These are phyloP conservation scores for Sarcodon sp. DNA, from an alignment of 768 basidiomycete species.

Conservation along the genomic window DNA sequence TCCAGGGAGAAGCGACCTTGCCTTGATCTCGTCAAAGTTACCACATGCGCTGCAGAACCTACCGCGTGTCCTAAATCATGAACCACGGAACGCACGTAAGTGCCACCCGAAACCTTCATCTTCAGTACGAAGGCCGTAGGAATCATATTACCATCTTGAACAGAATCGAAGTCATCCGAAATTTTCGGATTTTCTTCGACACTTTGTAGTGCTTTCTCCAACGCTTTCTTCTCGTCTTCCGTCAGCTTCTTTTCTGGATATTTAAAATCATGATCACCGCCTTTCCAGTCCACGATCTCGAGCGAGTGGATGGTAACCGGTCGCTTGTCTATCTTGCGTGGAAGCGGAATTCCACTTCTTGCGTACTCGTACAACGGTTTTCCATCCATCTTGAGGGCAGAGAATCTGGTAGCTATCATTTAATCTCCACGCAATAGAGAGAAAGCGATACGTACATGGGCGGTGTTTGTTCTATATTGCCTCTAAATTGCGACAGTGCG, in stretches of 20 bases:
- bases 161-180: conserved; percentile 18
- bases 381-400: conserved; percentile 98
- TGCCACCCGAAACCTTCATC: conserved; percentile 94
- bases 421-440: background rate
- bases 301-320: conserved; percentile 73
- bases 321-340: conserved; percentile 86
- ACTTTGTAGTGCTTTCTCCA: conserved; percentile 50
- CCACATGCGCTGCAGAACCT: conserved; percentile 87
- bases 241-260: conserved; percentile 68
- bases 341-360: conserved; percentile 78
- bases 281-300: conserved; percentile 70
- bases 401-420: conserved; percentile 49
- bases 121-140: conserved; percentile 77
- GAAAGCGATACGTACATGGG: conserved; percentile 54
- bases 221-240: conserved; percentile 52
- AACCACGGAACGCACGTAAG: conserved; percentile 92
- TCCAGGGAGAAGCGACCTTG: conserved; percentile 71
- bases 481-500: conserved; percentile 61
- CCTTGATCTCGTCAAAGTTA: conserved; percentile 76
- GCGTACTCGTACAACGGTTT: conserved; percentile 94
- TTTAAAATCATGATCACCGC: conserved; percentile 56
- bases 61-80: conserved; percentile 83
- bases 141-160: conserved; percentile 17
- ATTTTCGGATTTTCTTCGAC: conserved; percentile 26
- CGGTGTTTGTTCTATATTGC: conserved; percentile 82